phyloP scores from a whole-genome alignment of 768 basidiomycete genomes.

The Solioccasus polychromus region DNA sequence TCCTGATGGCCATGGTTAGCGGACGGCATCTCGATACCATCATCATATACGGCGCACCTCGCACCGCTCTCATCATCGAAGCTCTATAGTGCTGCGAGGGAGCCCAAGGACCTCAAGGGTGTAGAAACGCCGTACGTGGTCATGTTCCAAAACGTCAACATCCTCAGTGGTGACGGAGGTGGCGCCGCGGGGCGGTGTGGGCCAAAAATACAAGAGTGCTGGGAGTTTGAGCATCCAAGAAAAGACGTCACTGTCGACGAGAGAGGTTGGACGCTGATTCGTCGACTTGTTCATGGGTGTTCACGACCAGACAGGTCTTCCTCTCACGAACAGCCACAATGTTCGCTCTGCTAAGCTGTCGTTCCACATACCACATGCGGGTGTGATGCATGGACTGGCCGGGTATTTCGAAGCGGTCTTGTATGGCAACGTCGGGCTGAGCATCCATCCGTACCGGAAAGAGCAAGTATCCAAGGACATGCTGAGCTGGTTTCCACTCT shows the following conservation, averaged over 20 bases:
- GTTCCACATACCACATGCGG: slow-evolving; percentile 94
- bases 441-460: slow-evolving; percentile 89
- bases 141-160: slow-evolving; percentile 93
- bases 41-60: slow-evolving; percentile 92
- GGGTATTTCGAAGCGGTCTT: slow-evolving; percentile 97
- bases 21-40: slow-evolving; percentile 92
- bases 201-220: slow-evolving; percentile 87
- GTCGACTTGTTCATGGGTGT: background rate
- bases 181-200: slow-evolving; percentile 68
- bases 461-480: slow-evolving; percentile 89
- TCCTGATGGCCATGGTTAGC: slow-evolving; percentile 44
- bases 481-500: slow-evolving; percentile 99
- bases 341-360: slow-evolving; percentile 79
- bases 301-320: slow-evolving; percentile 57
- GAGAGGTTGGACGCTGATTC: slow-evolving; percentile 46
- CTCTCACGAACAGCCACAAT: slow-evolving; percentile 96
- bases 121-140: slow-evolving; percentile 97
- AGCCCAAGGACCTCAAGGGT: slow-evolving; percentile 62
- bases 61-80: slow-evolving; percentile 95
- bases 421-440: slow-evolving; percentile 86
- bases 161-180: slow-evolving; percentile 75
- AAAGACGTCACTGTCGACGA: slow-evolving; percentile 72
- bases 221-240: slow-evolving; percentile 95
- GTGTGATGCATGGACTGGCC: slow-evolving; percentile 88
- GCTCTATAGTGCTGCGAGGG: slow-evolving; percentile 78